Percentiles rank a stretch among this genome's conserved stretches.
phyloP scores from a whole-genome alignment of 331 rosid species.

The Rhamnella rubrinervis region DNA sequence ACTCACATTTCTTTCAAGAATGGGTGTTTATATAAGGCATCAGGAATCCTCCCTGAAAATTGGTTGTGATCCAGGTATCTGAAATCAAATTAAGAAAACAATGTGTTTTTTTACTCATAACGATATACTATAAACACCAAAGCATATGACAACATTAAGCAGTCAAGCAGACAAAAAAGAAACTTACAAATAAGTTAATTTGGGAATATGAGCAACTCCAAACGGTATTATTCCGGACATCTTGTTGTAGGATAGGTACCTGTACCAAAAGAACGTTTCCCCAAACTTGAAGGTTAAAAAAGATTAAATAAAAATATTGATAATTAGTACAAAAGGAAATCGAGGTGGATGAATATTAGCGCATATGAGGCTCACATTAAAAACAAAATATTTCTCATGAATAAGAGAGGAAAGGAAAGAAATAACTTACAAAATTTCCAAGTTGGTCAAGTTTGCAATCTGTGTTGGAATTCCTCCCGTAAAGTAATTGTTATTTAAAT shows the following conservation, averaged over 20 bases:
- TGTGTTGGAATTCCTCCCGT: constrained; percentile 98
- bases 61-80: constrained; percentile 97
- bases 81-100: constrained; percentile 19
- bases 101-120: not conserved
- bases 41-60: constrained; percentile 90
- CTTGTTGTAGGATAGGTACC: constrained; percentile 91
- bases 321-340: not conserved
- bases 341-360: too few species aligned
- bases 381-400: not conserved
- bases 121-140: not conserved
- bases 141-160: not conserved
- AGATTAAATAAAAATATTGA: not conserved
- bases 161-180: constrained; percentile 17
- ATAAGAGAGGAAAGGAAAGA: not conserved
- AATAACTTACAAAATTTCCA: constrained; percentile 80
- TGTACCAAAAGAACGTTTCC: constrained; percentile 35
- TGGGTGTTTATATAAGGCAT: constrained; percentile 83
- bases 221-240: constrained; percentile 90
- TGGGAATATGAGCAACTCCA: constrained; percentile 74
- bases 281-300: not conserved
- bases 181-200: constrained; percentile 86
- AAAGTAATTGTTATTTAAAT: constrained; percentile 86
- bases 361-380: not conserved
- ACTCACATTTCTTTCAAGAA: constrained; percentile 98
- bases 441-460: constrained; percentile 80